Conservation (phyloP, 2,329 filamentous ascomycete species). For the Pezicula neosporulosa region DNA sequence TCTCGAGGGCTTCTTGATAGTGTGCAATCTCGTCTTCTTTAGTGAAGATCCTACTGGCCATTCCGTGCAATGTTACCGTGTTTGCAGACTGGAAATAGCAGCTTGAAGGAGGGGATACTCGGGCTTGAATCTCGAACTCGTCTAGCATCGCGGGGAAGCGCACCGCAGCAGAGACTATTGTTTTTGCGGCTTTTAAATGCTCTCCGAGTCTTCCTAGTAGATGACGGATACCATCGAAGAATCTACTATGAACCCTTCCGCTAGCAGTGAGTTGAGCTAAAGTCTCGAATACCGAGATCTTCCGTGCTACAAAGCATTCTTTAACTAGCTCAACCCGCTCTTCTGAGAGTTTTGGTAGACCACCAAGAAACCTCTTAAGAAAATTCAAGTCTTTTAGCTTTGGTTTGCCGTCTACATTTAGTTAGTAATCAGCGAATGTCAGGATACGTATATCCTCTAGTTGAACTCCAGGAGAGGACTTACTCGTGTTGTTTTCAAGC, state of each 20-base stretch:
- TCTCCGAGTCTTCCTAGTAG: background rate
- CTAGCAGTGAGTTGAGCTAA: slow-evolving; percentile 2
- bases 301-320: slow-evolving; percentile 4
- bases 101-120: background rate
- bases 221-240: slow-evolving; percentile 2
- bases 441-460: background rate
- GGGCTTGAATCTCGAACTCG: slow-evolving; percentile 12
- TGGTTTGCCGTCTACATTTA: background rate
- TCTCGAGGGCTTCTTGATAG: slow-evolving; percentile 3
- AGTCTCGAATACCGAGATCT: slow-evolving; percentile 4
- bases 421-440: no score
- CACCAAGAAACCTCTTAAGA: background rate
- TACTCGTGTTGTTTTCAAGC: slow-evolving; percentile 1
- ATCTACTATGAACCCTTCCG: slow-evolving; percentile 2
- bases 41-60: background rate
- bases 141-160: slow-evolving; percentile 30
- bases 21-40: background rate
- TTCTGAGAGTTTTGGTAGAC: background rate
- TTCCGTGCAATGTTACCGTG: background rate
- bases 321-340: background rate
- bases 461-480: background rate
- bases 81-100: background rate
- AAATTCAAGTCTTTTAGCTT: background rate
- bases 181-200: slow-evolving; percentile 27
- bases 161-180: slow-evolving; percentile 32